Evolutionary conservation across 208 protist species (phyloP).

Genomic region (Leishmania tropica): DNA sequence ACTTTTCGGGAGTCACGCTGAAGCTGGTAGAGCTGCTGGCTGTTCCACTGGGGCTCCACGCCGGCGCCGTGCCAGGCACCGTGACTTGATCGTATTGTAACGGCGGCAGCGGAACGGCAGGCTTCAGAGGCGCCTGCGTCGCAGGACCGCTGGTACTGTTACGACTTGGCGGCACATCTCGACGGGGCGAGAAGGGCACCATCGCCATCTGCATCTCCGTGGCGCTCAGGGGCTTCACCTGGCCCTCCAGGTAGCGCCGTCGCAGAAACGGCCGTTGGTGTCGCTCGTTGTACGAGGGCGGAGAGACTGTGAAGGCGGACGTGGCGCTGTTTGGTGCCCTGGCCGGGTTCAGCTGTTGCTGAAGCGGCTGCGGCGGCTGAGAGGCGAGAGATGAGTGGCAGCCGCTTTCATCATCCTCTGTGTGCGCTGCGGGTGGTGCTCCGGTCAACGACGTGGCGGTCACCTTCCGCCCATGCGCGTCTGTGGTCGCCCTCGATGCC

Average conservation of each 20-base stretch:
- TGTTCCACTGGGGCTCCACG: not conserved
- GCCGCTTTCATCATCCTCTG: no score
- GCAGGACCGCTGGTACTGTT: not conserved
- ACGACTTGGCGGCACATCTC: not conserved
- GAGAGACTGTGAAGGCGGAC: constrained; percentile 1
- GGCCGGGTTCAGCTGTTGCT: not conserved
- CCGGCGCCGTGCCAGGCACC: not conserved
- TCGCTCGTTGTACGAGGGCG: constrained; percentile 3
- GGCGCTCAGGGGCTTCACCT: not conserved
- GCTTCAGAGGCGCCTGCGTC: not conserved
- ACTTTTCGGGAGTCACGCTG: constrained; percentile 6
- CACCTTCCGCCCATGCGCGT: no score
- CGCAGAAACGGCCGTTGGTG: constrained; percentile 8
- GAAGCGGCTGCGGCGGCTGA: not conserved
- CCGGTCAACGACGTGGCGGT: not conserved
- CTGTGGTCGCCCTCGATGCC: not conserved
- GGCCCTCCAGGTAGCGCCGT: constrained; percentile 5
- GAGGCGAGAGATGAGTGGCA: not conserved
- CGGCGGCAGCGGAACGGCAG: not conserved
- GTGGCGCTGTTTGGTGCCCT: not conserved
- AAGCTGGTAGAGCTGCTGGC: constrained; percentile 1
- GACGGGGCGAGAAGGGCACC: not conserved
- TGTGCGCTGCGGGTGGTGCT: not conserved
- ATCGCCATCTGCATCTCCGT: constrained; percentile 7
- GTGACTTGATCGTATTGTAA: constrained; percentile 4